These are phyloP conservation scores for Candida tunisiensis DNA, from an alignment of 1,139 yeast species.

Conservation along the genomic window DNA sequence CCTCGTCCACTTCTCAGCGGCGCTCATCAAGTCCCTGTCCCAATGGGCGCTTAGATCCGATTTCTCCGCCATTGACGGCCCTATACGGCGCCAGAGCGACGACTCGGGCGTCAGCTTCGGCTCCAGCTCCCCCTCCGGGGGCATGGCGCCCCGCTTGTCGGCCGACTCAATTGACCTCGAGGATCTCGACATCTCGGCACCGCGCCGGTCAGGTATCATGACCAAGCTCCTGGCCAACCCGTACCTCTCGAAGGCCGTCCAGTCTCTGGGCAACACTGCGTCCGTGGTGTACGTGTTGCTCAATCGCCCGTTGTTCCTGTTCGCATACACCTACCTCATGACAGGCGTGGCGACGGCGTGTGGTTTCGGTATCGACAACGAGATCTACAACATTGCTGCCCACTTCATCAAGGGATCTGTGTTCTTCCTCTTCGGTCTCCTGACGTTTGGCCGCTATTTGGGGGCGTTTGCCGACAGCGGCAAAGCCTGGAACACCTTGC, in stretches of 20 bases:
- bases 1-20: slow-evolving; percentile 35
- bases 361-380: slow-evolving; percentile 45
- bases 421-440: slow-evolving; percentile 56
- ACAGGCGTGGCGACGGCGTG: slow-evolving; percentile 68
- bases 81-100: slow-evolving; percentile 6
- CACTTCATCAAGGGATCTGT: slow-evolving; percentile 96
- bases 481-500: slow-evolving; percentile 77
- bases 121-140: slow-evolving; percentile 4
- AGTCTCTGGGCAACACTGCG: slow-evolving; percentile 23
- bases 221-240: no score
- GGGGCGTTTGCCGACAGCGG: slow-evolving; percentile 67
- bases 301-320: slow-evolving; percentile 51
- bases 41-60: slow-evolving; percentile 27
- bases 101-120: slow-evolving; percentile 5
- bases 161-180: background rate
- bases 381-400: slow-evolving; percentile 71
- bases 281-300: slow-evolving; percentile 30
- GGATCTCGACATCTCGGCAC: background rate
- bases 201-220: no score
- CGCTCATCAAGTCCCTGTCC: slow-evolving; percentile 27
- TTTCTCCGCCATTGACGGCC: slow-evolving; percentile 13
- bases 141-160: no score
- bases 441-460: slow-evolving; percentile 68
- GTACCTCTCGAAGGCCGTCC: no score
- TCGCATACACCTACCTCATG: slow-evolving; percentile 40